A percentile compares a stretch with the other conserved stretches of the same genome.
Evolutionary conservation across 2,329 filamentous ascomycete species (phyloP).

Genomic region (Penicillium paneum): DNA sequence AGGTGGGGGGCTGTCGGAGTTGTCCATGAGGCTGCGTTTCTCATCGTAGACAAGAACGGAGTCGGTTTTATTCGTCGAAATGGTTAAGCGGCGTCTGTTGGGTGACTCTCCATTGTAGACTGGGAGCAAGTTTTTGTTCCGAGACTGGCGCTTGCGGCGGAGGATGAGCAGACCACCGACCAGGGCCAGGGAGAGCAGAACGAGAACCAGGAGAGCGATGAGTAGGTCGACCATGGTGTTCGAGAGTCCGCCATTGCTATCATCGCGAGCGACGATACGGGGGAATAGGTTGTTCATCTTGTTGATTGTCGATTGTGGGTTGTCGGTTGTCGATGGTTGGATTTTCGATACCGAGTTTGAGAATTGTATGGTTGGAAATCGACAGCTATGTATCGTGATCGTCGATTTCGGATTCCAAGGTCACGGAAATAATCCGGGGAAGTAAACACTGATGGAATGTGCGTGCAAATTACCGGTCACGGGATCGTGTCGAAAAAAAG

Average conservation of each 20-base stretch:
- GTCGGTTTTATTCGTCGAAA: constrained; percentile 61
- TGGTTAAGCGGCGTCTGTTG: constrained; percentile 58
- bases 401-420: constrained; percentile 18
- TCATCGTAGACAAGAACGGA: constrained; percentile 73
- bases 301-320: constrained; percentile 11
- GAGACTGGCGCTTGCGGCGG: constrained; percentile 62
- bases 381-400: constrained; percentile 16
- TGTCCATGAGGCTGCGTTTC: constrained; percentile 73
- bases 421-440: constrained; percentile 17
- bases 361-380: neutral
- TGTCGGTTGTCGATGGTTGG: constrained; percentile 5
- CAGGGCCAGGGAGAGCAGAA: constrained; percentile 68
- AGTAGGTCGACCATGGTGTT: constrained; percentile 69
- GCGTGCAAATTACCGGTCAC: neutral
- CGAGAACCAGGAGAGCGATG: constrained; percentile 72
- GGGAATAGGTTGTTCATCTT: constrained; percentile 43
- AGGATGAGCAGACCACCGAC: constrained; percentile 68
- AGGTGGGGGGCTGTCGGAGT: constrained; percentile 70
- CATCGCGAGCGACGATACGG: constrained; percentile 52
- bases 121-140: constrained; percentile 55
- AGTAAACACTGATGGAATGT: constrained; percentile 5
- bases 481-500: constrained; percentile 5
- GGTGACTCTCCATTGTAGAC: constrained; percentile 63
- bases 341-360: neutral
- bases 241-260: constrained; percentile 50